Percentiles rank a stretch among this genome's conserved stretches.
These are phyloP conservation scores for Podospora bellae-mahoneyi DNA, from an alignment of 495 filamentous ascomycete genomes.

Conservation along the genomic window DNA sequence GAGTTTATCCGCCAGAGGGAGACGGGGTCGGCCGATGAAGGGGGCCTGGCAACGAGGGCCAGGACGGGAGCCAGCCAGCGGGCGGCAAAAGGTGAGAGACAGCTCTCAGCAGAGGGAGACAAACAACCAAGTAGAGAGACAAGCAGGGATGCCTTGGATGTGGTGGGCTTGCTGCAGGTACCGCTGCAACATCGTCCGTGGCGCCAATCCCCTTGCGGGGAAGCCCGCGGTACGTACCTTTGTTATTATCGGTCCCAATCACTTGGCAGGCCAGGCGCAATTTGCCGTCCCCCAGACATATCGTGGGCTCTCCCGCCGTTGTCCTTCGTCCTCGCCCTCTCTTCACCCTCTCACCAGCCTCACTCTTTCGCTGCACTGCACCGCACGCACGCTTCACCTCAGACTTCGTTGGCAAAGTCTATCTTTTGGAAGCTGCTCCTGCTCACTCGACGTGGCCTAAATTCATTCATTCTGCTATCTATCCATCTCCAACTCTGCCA, in stretches of 20 bases:
- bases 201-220: constrained; percentile 18
- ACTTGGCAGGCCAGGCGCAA: constrained; percentile 22
- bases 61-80: not conserved
- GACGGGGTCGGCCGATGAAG: not conserved
- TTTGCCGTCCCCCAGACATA: constrained; percentile 20
- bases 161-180: constrained; percentile 19
- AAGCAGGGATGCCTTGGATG: constrained; percentile 11
- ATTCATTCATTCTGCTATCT: constrained; percentile 4
- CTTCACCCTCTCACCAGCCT: constrained; percentile 14
- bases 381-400: constrained; percentile 23
- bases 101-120: not conserved
- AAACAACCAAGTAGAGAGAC: not conserved
- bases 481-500: no score
- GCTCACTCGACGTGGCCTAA: constrained; percentile 42
- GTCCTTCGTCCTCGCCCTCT: constrained; percentile 12
- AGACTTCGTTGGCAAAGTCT: constrained; percentile 61
- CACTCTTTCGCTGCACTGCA: constrained; percentile 6
- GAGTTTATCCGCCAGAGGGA: not conserved
- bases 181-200: constrained; percentile 12
- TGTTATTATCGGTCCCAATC: constrained; percentile 13
- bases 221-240: constrained; percentile 8
- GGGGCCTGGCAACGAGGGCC: not conserved
- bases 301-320: constrained; percentile 15
- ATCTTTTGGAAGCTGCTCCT: constrained; percentile 32
- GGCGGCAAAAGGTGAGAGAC: constrained; percentile 1